These are phyloP conservation scores for Metschnikowia lochheadii DNA, from an alignment of 805 yeast genomes.

Conservation along the genomic window DNA sequence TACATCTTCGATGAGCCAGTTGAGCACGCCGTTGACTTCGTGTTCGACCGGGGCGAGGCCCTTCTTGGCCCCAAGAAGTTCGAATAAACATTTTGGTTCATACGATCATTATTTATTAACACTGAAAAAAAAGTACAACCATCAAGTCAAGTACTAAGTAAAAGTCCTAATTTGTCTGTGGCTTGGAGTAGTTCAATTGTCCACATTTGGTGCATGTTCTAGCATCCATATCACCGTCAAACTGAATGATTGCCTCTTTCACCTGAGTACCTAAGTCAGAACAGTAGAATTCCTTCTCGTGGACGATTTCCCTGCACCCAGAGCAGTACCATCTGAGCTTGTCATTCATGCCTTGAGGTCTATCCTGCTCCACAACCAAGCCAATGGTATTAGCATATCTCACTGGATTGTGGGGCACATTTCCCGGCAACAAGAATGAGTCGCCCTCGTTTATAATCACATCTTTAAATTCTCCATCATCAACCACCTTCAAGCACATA, in stretches of 20 bases:
- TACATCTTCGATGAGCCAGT: constrained; percentile 80
- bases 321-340: constrained; percentile 85
- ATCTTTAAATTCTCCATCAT: constrained; percentile 66
- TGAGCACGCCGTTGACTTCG: constrained; percentile 60
- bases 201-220: constrained; percentile 79
- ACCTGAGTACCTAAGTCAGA: constrained; percentile 86
- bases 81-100: neutral
- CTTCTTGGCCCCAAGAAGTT: constrained; percentile 2
- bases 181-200: constrained; percentile 63
- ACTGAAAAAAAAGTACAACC: no score
- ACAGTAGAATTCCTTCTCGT: constrained; percentile 70
- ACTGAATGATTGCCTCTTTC: constrained; percentile 70
- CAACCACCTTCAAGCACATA: constrained; percentile 80
- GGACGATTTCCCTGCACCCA: constrained; percentile 58
- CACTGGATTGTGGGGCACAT: constrained; percentile 86
- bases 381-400: constrained; percentile 85
- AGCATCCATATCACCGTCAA: constrained; percentile 56
- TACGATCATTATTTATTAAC: neutral
- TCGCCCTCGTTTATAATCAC: constrained; percentile 79
- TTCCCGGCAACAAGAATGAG: constrained; percentile 80
- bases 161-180: constrained; percentile 30
- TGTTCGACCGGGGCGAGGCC: constrained; percentile 49
- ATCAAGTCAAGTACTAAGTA: neutral
- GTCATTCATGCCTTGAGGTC: constrained; percentile 70
- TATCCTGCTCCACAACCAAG: constrained; percentile 85